Evolutionary conservation across 139 green algal species (phyloP).

Genomic region (Micractinium conductrix): DNA sequence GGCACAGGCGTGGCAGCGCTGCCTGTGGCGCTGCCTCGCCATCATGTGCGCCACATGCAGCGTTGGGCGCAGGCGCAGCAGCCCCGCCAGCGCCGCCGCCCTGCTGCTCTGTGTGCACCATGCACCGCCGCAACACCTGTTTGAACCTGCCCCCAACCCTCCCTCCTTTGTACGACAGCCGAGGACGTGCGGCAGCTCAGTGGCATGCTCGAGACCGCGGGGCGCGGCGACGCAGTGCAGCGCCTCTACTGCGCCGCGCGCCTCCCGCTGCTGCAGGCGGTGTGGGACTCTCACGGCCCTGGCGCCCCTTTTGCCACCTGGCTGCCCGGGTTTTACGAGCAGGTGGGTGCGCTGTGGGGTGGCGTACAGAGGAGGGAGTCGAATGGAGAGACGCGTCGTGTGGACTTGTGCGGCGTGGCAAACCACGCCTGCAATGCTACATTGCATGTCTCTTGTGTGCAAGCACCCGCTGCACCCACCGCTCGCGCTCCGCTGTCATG

Average conservation of each 20-base stretch:
- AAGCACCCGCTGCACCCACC: too few relatives aligned
- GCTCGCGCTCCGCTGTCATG: background rate
- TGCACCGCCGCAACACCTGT: background rate
- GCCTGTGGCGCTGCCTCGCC: too few relatives aligned
- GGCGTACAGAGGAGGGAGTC: background rate
- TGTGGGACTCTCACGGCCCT: conserved; percentile 55
- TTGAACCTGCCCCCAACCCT: background rate
- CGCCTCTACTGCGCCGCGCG: conserved; percentile 68
- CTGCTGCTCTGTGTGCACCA: background rate
- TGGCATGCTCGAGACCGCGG: conserved; percentile 65
- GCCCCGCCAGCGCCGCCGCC: background rate
- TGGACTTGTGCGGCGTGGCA: too few relatives aligned
- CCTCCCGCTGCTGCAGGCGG: conserved; percentile 47
- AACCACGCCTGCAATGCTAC: background rate
- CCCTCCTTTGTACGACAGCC: conserved; percentile 30
- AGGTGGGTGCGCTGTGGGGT: conserved; percentile 25
- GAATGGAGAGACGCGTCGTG: background rate
- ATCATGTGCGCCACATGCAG: background rate
- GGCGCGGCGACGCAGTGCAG: conserved; percentile 63
- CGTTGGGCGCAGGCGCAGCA: background rate
- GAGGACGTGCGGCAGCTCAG: conserved; percentile 52
- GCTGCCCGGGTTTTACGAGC: conserved; percentile 75
- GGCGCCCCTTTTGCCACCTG: conserved; percentile 55
- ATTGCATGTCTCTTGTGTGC: background rate
- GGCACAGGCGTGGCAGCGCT: too few relatives aligned